Conservation (phyloP, 208 protist species). For the Vickermania ingenoplastis region DNA sequence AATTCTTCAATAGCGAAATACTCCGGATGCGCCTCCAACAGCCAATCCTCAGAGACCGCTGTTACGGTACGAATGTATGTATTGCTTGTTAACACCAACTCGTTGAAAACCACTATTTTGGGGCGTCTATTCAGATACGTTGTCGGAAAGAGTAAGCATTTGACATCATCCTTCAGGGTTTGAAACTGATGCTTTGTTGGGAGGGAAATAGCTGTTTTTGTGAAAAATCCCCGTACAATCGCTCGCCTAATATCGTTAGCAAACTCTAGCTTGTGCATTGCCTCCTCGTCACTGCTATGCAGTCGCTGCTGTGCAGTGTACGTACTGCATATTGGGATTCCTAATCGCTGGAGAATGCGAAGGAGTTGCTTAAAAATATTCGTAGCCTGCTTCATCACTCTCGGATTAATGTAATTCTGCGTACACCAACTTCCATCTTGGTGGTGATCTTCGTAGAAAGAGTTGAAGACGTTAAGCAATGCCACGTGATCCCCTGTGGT, state of each 20-base stretch:
- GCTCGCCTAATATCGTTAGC: conserved; percentile 87
- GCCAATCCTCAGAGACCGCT: conserved; percentile 92
- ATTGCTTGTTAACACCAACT: conserved; percentile 93
- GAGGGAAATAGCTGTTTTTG: conserved; percentile 93
- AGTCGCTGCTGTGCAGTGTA: conserved; percentile 25
- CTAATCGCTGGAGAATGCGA: conserved; percentile 82
- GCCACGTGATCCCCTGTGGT: conserved; percentile 96
- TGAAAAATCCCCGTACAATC: conserved; percentile 93
- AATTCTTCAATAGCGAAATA: conserved; percentile 84
- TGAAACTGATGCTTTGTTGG: conserved; percentile 94
- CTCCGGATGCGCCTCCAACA: conserved; percentile 71
- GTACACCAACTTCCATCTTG: conserved; percentile 91
- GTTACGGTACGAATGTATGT: conserved; percentile 96
- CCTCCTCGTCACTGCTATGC: conserved; percentile 7
- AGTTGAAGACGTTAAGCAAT: conserved; percentile 89
- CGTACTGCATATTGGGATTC: conserved; percentile 40
- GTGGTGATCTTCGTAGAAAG: conserved; percentile 41
- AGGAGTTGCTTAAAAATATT: conserved; percentile 94
- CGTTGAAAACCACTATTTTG: conserved; percentile 97
- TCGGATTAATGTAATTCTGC: conserved; percentile 96
- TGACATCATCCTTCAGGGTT: conserved; percentile 95
- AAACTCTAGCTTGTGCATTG: conserved; percentile 29
- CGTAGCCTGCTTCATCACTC: conserved; percentile 89
- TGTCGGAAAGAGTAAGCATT: conserved; percentile 82
- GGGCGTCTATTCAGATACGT: conserved; percentile 92